Evolutionary conservation across 441 rosid genomes (phyloP).

Genomic region (Manihot esculenta): DNA sequence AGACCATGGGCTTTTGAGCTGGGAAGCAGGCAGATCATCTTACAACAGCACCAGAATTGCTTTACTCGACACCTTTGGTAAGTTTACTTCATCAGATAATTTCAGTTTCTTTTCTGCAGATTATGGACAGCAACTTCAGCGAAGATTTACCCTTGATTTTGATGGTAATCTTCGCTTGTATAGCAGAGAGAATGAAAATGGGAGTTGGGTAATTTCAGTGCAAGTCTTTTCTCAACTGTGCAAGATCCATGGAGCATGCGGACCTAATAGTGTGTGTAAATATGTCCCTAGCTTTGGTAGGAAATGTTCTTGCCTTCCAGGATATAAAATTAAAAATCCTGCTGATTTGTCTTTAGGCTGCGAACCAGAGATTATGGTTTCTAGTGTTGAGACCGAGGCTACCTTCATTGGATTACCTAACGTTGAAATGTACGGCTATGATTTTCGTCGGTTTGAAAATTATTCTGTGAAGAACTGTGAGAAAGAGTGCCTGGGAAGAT

Average conservation of each 20-base stretch:
- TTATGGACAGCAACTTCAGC: neutral
- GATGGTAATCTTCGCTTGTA: conserved; percentile 38
- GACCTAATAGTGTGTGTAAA: conserved; percentile 32
- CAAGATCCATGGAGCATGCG: conserved; percentile 34
- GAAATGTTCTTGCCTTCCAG: conserved; percentile 35
- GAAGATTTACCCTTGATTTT: conserved; percentile 22
- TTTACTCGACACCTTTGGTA: neutral
- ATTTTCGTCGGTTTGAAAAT: neutral
- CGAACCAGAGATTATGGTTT: conserved; percentile 20
- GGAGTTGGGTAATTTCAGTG: conserved; percentile 30
- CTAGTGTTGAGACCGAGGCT: neutral
- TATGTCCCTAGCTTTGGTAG: conserved; percentile 11
- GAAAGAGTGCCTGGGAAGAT: conserved; percentile 1
- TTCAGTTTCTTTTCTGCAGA: neutral
- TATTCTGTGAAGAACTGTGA: conserved; percentile 20
- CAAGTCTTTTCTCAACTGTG: conserved; percentile 27
- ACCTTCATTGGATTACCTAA: conserved; percentile 14
- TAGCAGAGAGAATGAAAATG: neutral
- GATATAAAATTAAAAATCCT: conserved; percentile 25
- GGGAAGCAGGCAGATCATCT: conserved; percentile 13
- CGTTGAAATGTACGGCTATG: conserved; percentile 26
- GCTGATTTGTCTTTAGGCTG: conserved; percentile 36
- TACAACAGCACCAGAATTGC: conserved; percentile 8
- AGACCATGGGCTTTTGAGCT: neutral
- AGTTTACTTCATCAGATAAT: conserved; percentile 10